Percentiles rank a stretch among this genome's conserved stretches.
These are phyloP conservation scores for Silene coronaria DNA, from an alignment of 179 eudicot species.

Conservation along the genomic window DNA sequence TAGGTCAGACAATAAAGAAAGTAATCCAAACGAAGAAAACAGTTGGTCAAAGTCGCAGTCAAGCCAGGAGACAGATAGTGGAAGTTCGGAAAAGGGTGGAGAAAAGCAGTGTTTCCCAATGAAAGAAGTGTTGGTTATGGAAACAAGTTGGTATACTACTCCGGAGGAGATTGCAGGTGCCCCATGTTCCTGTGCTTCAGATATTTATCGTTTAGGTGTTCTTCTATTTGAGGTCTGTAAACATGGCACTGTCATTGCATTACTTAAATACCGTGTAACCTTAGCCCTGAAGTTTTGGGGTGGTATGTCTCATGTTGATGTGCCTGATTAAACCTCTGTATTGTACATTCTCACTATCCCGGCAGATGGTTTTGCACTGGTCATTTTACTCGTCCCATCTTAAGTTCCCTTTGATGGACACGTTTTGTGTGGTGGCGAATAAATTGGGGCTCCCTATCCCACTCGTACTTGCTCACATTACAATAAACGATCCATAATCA, in stretches of 20 bases:
- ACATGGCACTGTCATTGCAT: conserved; percentile 19
- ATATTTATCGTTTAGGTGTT: conserved; percentile 82
- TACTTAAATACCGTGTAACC: conserved; percentile 15
- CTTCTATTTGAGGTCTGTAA: conserved; percentile 90
- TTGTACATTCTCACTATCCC: background rate
- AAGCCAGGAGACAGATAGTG: conserved; percentile 26
- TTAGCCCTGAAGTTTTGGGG: conserved; percentile 10
- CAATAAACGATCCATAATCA: background rate
- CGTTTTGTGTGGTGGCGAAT: background rate
- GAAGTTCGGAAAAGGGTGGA: conserved; percentile 37
- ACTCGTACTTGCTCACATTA: background rate
- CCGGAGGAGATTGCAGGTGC: conserved; percentile 85
- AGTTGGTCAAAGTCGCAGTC: conserved; percentile 48
- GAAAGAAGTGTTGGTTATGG: conserved; percentile 77
- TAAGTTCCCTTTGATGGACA: background rate
- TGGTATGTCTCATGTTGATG: conserved; percentile 5
- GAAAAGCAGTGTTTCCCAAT: conserved; percentile 74
- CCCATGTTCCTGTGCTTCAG: conserved; percentile 83
- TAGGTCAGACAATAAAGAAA: conserved; percentile 18
- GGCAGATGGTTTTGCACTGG: background rate
- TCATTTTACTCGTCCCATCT: background rate
- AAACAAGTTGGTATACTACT: conserved; percentile 84
- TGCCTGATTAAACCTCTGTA: background rate
- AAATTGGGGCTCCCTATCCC: background rate
- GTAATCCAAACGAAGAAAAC: conserved; percentile 29